A percentile compares a stretch with the other conserved stretches of the same genome.
Conservation (phyloP, 768 basidiomycete species). For the Gelatoporia subvermispora region DNA sequence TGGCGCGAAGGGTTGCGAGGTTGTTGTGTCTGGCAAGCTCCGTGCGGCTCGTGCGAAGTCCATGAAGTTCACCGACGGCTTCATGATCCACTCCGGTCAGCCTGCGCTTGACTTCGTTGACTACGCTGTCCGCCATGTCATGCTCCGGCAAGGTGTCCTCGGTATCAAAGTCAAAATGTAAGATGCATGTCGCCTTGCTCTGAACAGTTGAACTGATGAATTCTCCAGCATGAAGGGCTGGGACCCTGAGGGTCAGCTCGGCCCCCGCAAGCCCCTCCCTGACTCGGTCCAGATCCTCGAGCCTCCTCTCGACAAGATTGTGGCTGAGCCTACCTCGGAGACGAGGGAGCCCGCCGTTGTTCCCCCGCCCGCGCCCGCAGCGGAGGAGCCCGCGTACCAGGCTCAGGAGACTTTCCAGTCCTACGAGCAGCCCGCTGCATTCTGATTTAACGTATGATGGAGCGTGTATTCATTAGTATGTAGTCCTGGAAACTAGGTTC, state of each 20-base stretch:
- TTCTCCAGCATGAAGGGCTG: conserved; percentile 85
- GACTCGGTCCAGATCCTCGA: conserved; percentile 90
- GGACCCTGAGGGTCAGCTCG: conserved; percentile 86
- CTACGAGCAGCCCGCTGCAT: conserved; percentile 36
- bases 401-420: conserved; percentile 35
- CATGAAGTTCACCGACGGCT: conserved; percentile 99
- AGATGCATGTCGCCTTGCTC: conserved; percentile 15
- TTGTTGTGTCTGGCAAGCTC: conserved; percentile 98
- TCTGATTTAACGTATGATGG: conserved; percentile 37
- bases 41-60: conserved; percentile 99
- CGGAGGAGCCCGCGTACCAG: conserved; percentile 39
- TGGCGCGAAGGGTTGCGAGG: conserved; percentile 98
- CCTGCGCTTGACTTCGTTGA: conserved; percentile 96
- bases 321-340: conserved; percentile 87
- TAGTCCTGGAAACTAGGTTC: not conserved
- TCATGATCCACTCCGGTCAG: conserved; percentile 99
- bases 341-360: conserved; percentile 62
- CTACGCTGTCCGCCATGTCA: conserved; percentile 95
- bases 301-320: conserved; percentile 86
- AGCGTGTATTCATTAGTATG: not conserved
- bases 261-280: conserved; percentile 91
- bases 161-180: conserved; percentile 99
- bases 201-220: conserved; percentile 9
- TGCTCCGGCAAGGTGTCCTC: conserved; percentile 96
- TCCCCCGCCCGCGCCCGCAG: conserved; percentile 46